Evolutionary conservation across 169 alveolate species (phyloP), one percentile per base, ranked within the genome.

Genomic region (Plasmodium falciparum): DNA sequence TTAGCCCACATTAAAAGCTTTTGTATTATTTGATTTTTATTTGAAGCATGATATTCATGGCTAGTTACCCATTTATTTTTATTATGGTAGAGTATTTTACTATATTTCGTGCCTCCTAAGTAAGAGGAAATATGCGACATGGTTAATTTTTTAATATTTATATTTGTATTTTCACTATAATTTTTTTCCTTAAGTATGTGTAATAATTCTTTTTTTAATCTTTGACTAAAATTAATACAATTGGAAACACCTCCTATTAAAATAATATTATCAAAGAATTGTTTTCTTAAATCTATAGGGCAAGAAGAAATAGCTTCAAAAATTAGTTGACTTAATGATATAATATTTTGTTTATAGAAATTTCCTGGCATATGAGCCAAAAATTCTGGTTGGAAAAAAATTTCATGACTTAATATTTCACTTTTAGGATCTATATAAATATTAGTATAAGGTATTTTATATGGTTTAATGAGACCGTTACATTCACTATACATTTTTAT

Each of bases 331-430:
- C 62, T 72, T 73, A 86, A 71, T 61, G 92, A 66, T 65, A 86
- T 66, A 20, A 86, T 39, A 52, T 86, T 86, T 72, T 86, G 88
- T 47, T 86, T 86, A 73, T 61, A 86, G 54, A 71, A 86, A 72
- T 86, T 71, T 8, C 92, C 92, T 13, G 92, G 92, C 17, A 86
- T 47, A 65, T 86, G 92, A 2, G 92, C 92, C 62, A 86, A 59
- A 86, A 86, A 86, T 39, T 86, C 92, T n/a, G 92, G 92, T 49
- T 86, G 66, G 71, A 86, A 86, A 71, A 47, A 86, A 39, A 86
- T 86, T 86, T 86, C 92, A 71, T 86, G 88, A 56, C 92, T 71
- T 54, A 86, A 72, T 65, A 86, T 29, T 86, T 86, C 92, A 13
- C 71, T 75, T 56, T 86, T 86, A 33, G 92, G 92, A 54, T 86